Conservation (phyloP, 495 filamentous ascomycete species). For the Stereocaulon alpinum region DNA sequence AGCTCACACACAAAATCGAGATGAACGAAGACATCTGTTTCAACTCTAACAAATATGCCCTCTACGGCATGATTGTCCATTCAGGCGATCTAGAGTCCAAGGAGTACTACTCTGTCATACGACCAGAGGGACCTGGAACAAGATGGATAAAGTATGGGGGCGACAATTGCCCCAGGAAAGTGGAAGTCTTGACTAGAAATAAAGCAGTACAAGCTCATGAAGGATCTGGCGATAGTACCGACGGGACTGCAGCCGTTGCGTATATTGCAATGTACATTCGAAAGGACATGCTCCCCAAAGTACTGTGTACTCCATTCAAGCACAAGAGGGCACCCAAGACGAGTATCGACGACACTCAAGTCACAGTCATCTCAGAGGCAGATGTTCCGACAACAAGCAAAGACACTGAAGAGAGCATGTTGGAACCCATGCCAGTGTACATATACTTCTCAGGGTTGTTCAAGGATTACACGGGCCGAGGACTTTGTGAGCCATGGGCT, state of each 20-base stretch:
- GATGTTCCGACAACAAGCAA: background rate
- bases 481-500: conserved; percentile 17
- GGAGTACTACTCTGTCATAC: conserved; percentile 51
- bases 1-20: conserved; percentile 46
- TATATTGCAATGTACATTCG: conserved; percentile 53
- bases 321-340: background rate
- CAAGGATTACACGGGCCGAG: conserved; percentile 12
- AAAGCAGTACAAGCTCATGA: conserved; percentile 46
- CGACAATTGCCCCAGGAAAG: conserved; percentile 40
- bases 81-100: conserved; percentile 49
- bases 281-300: conserved; percentile 33
- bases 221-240: conserved; percentile 34
- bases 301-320: conserved; percentile 11
- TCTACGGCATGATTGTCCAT: conserved; percentile 55
- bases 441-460: conserved; percentile 18
- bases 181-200: conserved; percentile 47
- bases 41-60: conserved; percentile 37
- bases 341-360: background rate
- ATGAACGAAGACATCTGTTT: conserved; percentile 46
- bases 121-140: conserved; percentile 45
- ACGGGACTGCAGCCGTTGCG: conserved; percentile 34
- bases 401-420: conserved; percentile 2
- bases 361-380: background rate
- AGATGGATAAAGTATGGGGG: conserved; percentile 53
- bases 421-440: conserved; percentile 8